Conservation (phyloP, 2,329 filamentous ascomycete genomes). For the Davidsoniella virescens region DNA sequence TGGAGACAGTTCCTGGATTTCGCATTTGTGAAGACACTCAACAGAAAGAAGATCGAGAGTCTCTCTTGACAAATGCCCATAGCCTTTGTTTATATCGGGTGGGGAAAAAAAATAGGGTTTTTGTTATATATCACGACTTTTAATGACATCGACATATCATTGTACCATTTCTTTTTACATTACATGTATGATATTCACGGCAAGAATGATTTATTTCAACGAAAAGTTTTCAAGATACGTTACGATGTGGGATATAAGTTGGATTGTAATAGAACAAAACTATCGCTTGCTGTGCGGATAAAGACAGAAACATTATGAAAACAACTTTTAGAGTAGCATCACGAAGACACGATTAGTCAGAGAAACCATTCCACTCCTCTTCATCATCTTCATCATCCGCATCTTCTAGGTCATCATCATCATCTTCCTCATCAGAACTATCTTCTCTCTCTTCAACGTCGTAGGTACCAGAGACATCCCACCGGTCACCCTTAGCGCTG, state of each 20-base stretch:
- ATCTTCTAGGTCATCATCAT: constrained; percentile 21
- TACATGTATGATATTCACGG: background rate
- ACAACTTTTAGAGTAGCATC: background rate
- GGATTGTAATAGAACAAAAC: background rate
- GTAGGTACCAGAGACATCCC: constrained; percentile 73
- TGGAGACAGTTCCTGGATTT: constrained; percentile 66
- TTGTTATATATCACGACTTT: background rate
- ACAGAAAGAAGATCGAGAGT: constrained; percentile 45
- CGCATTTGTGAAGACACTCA: constrained; percentile 63
- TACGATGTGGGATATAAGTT: background rate
- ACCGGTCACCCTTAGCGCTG: constrained; percentile 71
- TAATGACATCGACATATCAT: background rate
- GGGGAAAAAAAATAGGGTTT: background rate
- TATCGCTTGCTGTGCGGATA: constrained; percentile 1
- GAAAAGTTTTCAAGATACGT: background rate
- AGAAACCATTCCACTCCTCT: constrained; percentile 11
- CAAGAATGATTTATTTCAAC: too few species aligned
- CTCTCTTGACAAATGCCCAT: constrained; percentile 18
- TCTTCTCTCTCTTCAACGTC: constrained; percentile 47
- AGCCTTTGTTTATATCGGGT: background rate
- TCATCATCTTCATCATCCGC: constrained; percentile 15
- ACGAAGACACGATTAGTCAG: background rate
- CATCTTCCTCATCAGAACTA: constrained; percentile 24
- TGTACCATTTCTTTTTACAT: background rate
- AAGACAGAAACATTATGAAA: background rate